Percentiles rank a stretch among this genome's conserved stretches.
Conservation (phyloP, 352 stramenopile genomes). For the Aphanomyces astaci region DNA sequence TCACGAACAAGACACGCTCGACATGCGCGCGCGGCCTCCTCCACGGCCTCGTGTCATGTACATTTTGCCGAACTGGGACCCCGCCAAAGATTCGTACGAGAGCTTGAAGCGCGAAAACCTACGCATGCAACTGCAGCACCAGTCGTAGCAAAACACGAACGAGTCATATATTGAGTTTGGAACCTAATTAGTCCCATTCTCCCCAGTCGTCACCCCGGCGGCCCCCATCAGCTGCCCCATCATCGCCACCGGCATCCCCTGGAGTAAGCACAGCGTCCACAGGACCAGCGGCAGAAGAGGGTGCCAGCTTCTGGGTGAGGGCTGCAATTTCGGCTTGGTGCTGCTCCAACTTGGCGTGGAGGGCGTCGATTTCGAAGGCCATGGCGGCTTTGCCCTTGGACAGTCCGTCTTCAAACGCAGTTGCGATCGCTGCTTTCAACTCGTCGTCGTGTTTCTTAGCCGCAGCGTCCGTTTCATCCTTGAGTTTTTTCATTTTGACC, state of each 20-base stretch:
- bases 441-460: constrained; percentile 4
- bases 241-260: too few relatives aligned
- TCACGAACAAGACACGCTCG: constrained; percentile 1
- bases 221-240: too few relatives aligned
- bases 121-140: background rate
- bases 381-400: constrained; percentile 2
- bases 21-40: background rate
- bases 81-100: constrained; percentile 16
- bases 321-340: background rate
- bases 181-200: constrained; percentile 18
- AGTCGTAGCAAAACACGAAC: too few relatives aligned
- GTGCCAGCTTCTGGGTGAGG: background rate
- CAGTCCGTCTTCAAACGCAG: background rate
- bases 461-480: constrained; percentile 49
- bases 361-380: background rate
- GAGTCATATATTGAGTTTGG: background rate
- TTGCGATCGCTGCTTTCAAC: background rate
- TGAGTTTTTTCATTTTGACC: constrained; percentile 81
- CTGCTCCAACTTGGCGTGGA: background rate
- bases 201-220: constrained; percentile 14
- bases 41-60: constrained; percentile 7
- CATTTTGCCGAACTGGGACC: constrained; percentile 23
- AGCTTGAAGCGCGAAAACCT: constrained; percentile 7
- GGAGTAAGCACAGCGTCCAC: background rate
- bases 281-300: too few relatives aligned